Percentiles rank a stretch among this genome's conserved stretches.
Evolutionary conservation across 129 eudicot species (phyloP).

Genomic region (Tagetes patula): DNA sequence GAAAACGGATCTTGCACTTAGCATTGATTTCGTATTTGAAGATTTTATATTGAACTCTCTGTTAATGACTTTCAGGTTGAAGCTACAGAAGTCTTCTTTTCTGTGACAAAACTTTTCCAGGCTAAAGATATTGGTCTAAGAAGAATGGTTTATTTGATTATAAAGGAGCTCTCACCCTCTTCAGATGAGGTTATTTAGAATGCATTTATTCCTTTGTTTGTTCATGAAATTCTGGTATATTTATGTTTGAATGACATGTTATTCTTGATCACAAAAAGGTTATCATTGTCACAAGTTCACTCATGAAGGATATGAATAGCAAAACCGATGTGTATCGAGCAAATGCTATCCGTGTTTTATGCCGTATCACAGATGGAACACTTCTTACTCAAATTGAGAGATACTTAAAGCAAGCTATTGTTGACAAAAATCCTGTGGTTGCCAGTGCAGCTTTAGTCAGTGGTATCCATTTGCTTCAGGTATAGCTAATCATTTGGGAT

Average conservation of each 20-base stretch:
- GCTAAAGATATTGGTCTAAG: constrained; percentile 73
- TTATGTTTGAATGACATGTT: constrained; percentile 29
- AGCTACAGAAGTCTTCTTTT: constrained; percentile 91
- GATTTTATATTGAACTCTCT: too few relatives aligned
- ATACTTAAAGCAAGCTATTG: constrained; percentile 92
- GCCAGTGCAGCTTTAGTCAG: constrained; percentile 98
- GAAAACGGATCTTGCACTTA: constrained; percentile 8
- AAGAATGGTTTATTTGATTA: constrained; percentile 88
- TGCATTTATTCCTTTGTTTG: constrained; percentile 8
- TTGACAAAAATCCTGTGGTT: constrained; percentile 95
- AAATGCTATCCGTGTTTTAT: constrained; percentile 95
- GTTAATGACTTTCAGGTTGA: constrained; percentile 51
- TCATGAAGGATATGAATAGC: constrained; percentile 99
- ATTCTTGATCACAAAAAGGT: constrained; percentile 48
- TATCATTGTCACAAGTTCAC: constrained; percentile 91
- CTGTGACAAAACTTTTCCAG: constrained; percentile 83
- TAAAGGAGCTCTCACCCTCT: constrained; percentile 88
- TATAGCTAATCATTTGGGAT: constrained; percentile 25
- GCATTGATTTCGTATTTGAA: constrained; percentile 1
- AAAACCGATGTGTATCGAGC: constrained; percentile 93
- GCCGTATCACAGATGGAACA: constrained; percentile 87
- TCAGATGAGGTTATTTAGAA: constrained; percentile 67
- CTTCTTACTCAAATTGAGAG: constrained; percentile 94
- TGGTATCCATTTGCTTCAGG: constrained; percentile 97
- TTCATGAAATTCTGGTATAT: background rate